phyloP scores from a whole-genome alignment of 2,329 filamentous ascomycete genomes.

The Alternaria dauci region DNA sequence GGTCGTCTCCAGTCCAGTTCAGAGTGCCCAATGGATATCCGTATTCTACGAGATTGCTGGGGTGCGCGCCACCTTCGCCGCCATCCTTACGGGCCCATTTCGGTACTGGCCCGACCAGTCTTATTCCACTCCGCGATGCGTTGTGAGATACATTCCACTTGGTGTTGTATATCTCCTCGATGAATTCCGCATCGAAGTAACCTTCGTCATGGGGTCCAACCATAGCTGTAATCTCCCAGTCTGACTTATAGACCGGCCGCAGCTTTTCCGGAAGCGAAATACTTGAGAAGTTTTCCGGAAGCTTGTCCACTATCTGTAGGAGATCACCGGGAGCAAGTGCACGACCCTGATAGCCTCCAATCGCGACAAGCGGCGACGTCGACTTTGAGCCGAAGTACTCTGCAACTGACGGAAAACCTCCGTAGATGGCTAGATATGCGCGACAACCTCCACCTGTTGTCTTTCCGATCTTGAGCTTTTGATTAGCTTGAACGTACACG shows the following conservation, averaged over 20 bases:
- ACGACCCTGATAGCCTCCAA: slow-evolving; percentile 68
- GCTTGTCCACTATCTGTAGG: slow-evolving; percentile 55
- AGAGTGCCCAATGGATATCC: slow-evolving; percentile 66
- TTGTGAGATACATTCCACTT: slow-evolving; percentile 70
- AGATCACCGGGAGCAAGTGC: slow-evolving; percentile 64
- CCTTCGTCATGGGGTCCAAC: slow-evolving; percentile 65
- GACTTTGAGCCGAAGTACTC: slow-evolving; percentile 67
- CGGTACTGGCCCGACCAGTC: slow-evolving; percentile 66
- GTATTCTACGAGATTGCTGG: slow-evolving; percentile 62
- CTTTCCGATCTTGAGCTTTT: slow-evolving; percentile 64
- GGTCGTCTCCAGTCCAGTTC: slow-evolving; percentile 69
- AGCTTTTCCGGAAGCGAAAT: slow-evolving; percentile 56
- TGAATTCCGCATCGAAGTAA: slow-evolving; percentile 60
- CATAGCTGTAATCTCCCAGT: slow-evolving; percentile 65
- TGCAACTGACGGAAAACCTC: slow-evolving; percentile 63
- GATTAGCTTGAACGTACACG: slow-evolving; percentile 60
- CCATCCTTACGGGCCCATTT: slow-evolving; percentile 67
- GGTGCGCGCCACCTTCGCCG: slow-evolving; percentile 70
- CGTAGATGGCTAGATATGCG: slow-evolving; percentile 66
- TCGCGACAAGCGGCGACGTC: slow-evolving; percentile 64
- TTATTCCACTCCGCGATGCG: slow-evolving; percentile 66
- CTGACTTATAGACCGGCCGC: slow-evolving; percentile 58
- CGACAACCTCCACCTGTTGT: slow-evolving; percentile 63
- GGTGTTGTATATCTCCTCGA: slow-evolving; percentile 65
- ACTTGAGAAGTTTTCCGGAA: slow-evolving; percentile 44